Base-by-base conservation (phyloP, 768 basidiomycete genomes). In the Psilocybe cyanescens region DNA sequence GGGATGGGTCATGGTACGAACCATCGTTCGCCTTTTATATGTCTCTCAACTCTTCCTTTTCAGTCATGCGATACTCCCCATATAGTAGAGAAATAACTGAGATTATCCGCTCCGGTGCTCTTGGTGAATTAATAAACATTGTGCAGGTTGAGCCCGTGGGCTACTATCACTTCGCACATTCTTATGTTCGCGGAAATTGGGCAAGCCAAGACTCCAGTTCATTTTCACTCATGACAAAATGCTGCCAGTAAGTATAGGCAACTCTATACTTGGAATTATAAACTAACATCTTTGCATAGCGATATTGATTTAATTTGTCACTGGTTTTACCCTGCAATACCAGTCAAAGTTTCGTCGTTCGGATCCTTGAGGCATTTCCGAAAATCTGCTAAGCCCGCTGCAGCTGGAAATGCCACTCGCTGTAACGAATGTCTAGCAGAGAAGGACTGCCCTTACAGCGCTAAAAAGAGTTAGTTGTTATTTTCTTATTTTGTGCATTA, bases 131-230 rank as follows among this genome's bases (percentile, higher is more conserved):
- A 30, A 80, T 96, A 69, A 96, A 96, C 63, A 82, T 86, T 9
- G 90, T 91, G 19, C 94, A 94, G 59, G 76, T 95, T 57, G 94
- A 96, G 68, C 94, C 94, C 0, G 86, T 94, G 0, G 94, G 92
- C 4, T 88, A 92, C 69, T 92, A 82, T 68, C 94, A 95, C 72
- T 95, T 95, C 74, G 91, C 94, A 1, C 94, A 96, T 72, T 93
- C 91, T 0, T 96, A 86, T 68, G 94, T 96, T 31, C 85, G 94
- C 35, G 94, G 84, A 30, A 88, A 89, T 70, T 96, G 94, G 94
- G 73, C 78, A 3, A 85, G 79, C 28, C 90, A 95, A 70, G 74
- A 76, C 2, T 76, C 81, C 5, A 90, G 90, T 66, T 89, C 87
- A 24, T 95, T 95, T 73, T 86, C 90, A 12, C 82, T 96, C 55